Conservation (phyloP, 2,329 filamentous ascomycete genomes). For the Sporothrix humicola region DNA sequence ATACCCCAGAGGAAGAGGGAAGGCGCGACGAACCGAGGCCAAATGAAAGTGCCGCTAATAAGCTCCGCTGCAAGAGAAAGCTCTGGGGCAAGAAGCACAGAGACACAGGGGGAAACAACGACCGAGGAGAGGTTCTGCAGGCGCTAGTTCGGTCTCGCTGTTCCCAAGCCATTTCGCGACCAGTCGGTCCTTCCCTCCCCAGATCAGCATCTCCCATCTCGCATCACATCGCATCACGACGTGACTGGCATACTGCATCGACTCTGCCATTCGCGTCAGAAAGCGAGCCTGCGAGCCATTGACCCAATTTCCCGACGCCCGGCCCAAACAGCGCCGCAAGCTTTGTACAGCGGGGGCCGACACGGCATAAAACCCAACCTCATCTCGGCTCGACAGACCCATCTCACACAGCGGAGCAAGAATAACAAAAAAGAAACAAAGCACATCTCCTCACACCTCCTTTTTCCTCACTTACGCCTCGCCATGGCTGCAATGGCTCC, state of each 20-base stretch:
- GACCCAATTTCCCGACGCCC: not conserved
- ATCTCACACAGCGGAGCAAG: not conserved
- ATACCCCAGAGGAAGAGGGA: conserved; percentile 16
- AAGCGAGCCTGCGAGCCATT: conserved; percentile 7
- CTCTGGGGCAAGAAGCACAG: conserved; percentile 24
- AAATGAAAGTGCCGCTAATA: conserved; percentile 29
- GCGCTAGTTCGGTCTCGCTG: conserved; percentile 25
- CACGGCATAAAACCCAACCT: not conserved
- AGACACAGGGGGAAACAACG: conserved; percentile 25
- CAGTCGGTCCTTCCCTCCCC: conserved; percentile 6
- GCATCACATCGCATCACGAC: conserved; percentile 28
- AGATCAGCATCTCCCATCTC: conserved; percentile 23
- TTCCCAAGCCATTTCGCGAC: conserved; percentile 3
- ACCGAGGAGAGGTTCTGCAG: conserved; percentile 24
- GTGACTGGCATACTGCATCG: conserved; percentile 9
- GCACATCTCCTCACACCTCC: too few relatives aligned
- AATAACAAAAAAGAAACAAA: not conserved
- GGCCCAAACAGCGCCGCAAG: conserved; percentile 1
- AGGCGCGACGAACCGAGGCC: conserved; percentile 35
- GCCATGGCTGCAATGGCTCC: conserved; percentile 28
- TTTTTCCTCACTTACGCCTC: not conserved
- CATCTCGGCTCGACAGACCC: not conserved
- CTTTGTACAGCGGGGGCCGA: conserved; percentile 14
- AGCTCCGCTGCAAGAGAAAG: conserved; percentile 29
- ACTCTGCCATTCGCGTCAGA: not conserved